Conservation (phyloP, 305 asterid genomes). For the Striga hermonthica region DNA sequence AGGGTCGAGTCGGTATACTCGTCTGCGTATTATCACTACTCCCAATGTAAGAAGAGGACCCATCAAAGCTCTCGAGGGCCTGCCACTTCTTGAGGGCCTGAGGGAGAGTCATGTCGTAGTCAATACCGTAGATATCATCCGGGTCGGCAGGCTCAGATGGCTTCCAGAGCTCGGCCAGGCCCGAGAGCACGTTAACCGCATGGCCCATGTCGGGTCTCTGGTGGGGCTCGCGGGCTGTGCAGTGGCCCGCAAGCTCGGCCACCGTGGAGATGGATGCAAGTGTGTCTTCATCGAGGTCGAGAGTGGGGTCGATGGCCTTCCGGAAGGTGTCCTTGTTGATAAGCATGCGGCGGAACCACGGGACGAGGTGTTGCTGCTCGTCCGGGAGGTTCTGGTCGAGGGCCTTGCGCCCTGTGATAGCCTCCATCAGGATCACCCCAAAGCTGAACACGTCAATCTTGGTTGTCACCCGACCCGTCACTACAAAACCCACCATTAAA, state of each 20-base stretch:
- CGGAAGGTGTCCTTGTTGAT: conserved; percentile 59
- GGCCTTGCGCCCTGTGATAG: conserved; percentile 80
- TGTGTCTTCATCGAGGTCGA: conserved; percentile 63
- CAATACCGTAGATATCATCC: conserved; percentile 74
- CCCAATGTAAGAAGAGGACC: conserved; percentile 54
- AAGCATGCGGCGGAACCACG: conserved; percentile 86
- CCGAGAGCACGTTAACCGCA: conserved; percentile 78
- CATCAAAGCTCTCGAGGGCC: conserved; percentile 71
- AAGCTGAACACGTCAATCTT: conserved; percentile 89
- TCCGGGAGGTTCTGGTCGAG: conserved; percentile 71
- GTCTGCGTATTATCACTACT: conserved; percentile 78
- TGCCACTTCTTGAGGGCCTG: conserved; percentile 97
- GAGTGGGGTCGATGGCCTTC: conserved; percentile 61
- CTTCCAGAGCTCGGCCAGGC: conserved; percentile 90
- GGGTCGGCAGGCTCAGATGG: conserved; percentile 76
- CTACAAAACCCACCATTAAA: conserved; percentile 37
- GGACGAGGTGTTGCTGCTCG: conserved; percentile 79
- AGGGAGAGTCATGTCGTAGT: conserved; percentile 82
- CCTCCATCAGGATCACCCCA: conserved; percentile 91
- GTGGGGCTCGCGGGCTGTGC: conserved; percentile 77
- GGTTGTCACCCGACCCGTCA: conserved; percentile 89
- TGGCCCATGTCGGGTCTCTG: conserved; percentile 97
- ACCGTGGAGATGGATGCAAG: conserved; percentile 62
- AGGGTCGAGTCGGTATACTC: conserved; percentile 84
- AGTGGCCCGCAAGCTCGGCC: conserved; percentile 92